Percentiles rank a stretch among this genome's conserved stretches.
Conservation (phyloP, 2,329 filamentous ascomycete genomes). For the Microdochium nivale region DNA sequence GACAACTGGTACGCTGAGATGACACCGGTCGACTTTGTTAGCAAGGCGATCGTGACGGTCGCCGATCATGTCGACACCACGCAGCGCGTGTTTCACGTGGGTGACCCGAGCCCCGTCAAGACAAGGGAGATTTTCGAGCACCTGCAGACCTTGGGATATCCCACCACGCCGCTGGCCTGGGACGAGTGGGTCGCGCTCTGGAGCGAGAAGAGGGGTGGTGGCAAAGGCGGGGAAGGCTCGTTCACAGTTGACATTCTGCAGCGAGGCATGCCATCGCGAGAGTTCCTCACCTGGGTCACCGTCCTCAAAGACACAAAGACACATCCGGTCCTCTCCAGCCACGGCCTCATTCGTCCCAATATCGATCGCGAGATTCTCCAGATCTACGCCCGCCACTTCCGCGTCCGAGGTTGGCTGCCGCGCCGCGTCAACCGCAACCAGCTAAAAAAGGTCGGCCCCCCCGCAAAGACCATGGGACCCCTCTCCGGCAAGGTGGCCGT, state of each 20-base stretch:
- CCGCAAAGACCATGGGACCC: slow-evolving; percentile 35
- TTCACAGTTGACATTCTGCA: slow-evolving; percentile 75
- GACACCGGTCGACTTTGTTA: slow-evolving; percentile 78
- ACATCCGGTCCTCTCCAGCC: slow-evolving; percentile 42
- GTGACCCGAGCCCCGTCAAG: slow-evolving; percentile 63
- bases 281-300: slow-evolving; percentile 62
- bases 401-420: slow-evolving; percentile 68
- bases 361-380: slow-evolving; percentile 64
- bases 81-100: slow-evolving; percentile 64
- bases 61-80: slow-evolving; percentile 53
- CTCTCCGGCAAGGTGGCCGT: slow-evolving; percentile 63
- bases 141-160: slow-evolving; percentile 59
- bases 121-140: slow-evolving; percentile 57
- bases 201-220: slow-evolving; percentile 58
- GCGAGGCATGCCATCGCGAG: slow-evolving; percentile 69
- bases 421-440: slow-evolving; percentile 45
- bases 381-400: slow-evolving; percentile 74
- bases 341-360: slow-evolving; percentile 54
- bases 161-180: slow-evolving; percentile 57
- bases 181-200: slow-evolving; percentile 68
- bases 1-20: slow-evolving; percentile 73
- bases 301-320: slow-evolving; percentile 66
- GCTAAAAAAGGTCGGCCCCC: slow-evolving; percentile 17
- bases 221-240: slow-evolving; percentile 58
- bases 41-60: slow-evolving; percentile 62